Base-by-base conservation (phyloP, 1,284 basidiomycete genomes). In the Ceratobasidium papillatum region DNA sequence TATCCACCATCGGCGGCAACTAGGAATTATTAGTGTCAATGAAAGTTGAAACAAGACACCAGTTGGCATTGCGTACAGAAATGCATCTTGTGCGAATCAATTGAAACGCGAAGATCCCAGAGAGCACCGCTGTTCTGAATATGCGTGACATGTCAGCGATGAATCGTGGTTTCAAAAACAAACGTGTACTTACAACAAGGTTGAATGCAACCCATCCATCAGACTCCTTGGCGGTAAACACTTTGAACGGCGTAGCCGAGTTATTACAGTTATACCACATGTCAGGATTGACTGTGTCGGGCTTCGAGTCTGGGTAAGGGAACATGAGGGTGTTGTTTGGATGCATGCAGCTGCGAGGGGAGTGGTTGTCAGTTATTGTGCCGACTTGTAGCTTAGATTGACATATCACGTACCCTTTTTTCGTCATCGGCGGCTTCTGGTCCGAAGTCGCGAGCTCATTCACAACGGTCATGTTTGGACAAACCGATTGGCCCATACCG, bases 1-100 rank as follows among this genome's bases (percentile, higher is more conserved):
- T 66, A 76, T 19, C 74, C 47, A 14, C 75, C 72, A 27, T 76
- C 75, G 14, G 75, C 75, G 17, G 75, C 66, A 38, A 30, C 66
- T 69, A 25, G 11, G 58, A 43, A 32, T 43, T n/a, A 12, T n/a
- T n/a, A n/a, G n/a, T n/a, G n/a, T n/a, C n/a, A n/a, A n/a, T n/a
- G n/a, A n/a, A n/a, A n/a, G n/a, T n/a, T n/a, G n/a, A n/a, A n/a
- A n/a, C n/a, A 36, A 51, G 38, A 14, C 11, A 27, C 4, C 11
- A 12, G n/a, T 41, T 41, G 38, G 14, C 38, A 41, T 14, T 5
- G 27, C 66, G 9, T 27, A 69, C 66, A 69, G 38, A 27, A 69
- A 30, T 69, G 58, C 66, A 69, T 56, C 66, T 58, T 43, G 51
- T 69, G 66, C 7, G 64, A 66, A 36, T 66, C 64, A 19, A 52